These are phyloP conservation scores for Neodidymelliopsis sp. DNA, from an alignment of 2,329 filamentous ascomycete genomes.

Conservation along the genomic window DNA sequence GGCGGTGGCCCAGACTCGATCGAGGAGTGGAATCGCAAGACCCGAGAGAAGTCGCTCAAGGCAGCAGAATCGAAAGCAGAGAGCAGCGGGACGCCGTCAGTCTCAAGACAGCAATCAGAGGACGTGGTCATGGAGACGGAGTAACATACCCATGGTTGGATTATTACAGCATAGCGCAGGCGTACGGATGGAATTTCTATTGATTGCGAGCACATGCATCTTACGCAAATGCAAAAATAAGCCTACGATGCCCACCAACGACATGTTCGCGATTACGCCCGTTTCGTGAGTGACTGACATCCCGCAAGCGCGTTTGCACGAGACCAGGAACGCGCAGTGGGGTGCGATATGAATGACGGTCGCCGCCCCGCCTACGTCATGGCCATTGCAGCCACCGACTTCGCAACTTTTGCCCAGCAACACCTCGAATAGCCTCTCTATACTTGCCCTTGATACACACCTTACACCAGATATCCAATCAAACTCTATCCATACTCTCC, in stretches of 20 bases:
- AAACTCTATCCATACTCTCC: neutral
- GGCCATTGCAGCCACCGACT: slow-evolving; percentile 8
- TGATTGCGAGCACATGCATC: neutral
- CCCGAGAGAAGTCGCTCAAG: slow-evolving; percentile 38
- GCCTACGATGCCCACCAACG: neutral
- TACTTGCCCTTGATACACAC: neutral
- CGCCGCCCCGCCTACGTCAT: slow-evolving; percentile 43
- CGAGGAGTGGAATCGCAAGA: slow-evolving; percentile 65
- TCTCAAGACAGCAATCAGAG: slow-evolving; percentile 27
- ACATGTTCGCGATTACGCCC: slow-evolving; percentile 15
- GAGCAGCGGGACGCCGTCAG: slow-evolving; percentile 26
- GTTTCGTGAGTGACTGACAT: slow-evolving; percentile 16
- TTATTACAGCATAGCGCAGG: slow-evolving; percentile 46
- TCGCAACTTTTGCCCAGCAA: slow-evolving; percentile 10
- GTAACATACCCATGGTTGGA: slow-evolving; percentile 20
- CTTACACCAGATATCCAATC: no score
- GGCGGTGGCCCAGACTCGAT: slow-evolving; percentile 75
- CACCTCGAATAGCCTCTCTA: neutral
- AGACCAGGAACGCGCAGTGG: slow-evolving; percentile 15
- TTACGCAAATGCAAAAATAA: slow-evolving; percentile 19
- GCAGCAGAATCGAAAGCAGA: slow-evolving; percentile 34
- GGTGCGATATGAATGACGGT: slow-evolving; percentile 35
- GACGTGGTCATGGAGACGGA: slow-evolving; percentile 39
- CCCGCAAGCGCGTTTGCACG: slow-evolving; percentile 16
- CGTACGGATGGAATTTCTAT: slow-evolving; percentile 29